phyloP scores from a whole-genome alignment of 2,329 filamentous ascomycete genomes.

The Fusarium sp. region DNA sequence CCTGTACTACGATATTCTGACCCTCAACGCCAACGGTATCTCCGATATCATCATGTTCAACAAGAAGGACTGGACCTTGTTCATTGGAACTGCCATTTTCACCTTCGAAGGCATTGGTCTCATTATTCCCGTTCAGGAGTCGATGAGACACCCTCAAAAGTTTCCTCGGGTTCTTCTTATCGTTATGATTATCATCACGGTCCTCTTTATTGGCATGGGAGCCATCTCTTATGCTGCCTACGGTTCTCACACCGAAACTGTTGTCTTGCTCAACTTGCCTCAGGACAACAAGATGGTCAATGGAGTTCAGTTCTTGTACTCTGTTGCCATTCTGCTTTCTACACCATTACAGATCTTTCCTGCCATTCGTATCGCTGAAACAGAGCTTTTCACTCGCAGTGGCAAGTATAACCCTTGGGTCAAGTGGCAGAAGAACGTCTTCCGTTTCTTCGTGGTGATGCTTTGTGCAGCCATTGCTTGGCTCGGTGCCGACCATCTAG shows the following conservation, averaged over 20 bases:
- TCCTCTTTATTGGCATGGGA: constrained; percentile 89
- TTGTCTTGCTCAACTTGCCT: constrained; percentile 93
- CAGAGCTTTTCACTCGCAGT: constrained; percentile 89
- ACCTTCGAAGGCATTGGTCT: constrained; percentile 98
- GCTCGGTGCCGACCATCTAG: constrained; percentile 89
- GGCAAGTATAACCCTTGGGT: constrained; percentile 98
- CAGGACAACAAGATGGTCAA: constrained; percentile 97
- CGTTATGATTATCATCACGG: constrained; percentile 95
- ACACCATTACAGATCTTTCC: constrained; percentile 98
- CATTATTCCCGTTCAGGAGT: constrained; percentile 97
- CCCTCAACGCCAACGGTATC: constrained; percentile 77
- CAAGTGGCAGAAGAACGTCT: constrained; percentile 99
- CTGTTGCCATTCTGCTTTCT: constrained; percentile 93
- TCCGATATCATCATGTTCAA: constrained; percentile 94
- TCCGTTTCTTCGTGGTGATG: constrained; percentile 91
- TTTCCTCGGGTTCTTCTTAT: constrained; percentile 87
- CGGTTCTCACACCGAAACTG: constrained; percentile 93
- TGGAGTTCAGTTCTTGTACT: constrained; percentile 94
- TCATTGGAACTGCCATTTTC: constrained; percentile 98
- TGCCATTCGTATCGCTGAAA: constrained; percentile 94
- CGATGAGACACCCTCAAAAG: constrained; percentile 89
- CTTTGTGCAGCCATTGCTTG: constrained; percentile 88
- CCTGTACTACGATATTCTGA: constrained; percentile 93
- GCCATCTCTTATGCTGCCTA: constrained; percentile 96
- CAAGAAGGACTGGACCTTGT: constrained; percentile 89